Conservation (phyloP, 2,329 filamentous ascomycete genomes). For the Neurospora crassa region DNA sequence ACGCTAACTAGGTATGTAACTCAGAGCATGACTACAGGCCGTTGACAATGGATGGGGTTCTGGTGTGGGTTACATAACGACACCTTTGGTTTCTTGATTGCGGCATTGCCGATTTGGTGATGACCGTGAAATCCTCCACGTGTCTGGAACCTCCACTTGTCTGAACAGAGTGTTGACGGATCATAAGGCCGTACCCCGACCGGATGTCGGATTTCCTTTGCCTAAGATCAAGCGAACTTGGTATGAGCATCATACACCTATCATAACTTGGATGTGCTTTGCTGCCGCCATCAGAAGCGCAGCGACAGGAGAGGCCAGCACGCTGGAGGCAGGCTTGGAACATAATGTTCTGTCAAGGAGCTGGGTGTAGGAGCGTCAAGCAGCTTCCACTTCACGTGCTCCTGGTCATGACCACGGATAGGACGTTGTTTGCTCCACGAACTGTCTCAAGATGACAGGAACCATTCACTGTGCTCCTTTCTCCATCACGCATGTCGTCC, state of each 20-base stretch:
- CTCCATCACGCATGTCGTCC: neutral
- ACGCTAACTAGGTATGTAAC: neutral
- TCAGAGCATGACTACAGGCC: neutral
- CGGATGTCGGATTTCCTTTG: neutral
- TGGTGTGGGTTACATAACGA: neutral
- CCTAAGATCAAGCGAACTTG: neutral
- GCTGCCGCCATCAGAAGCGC: neutral
- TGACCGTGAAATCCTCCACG: neutral
- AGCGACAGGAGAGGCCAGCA: too few relatives aligned
- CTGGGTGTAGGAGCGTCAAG: neutral
- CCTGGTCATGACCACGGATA: neutral
- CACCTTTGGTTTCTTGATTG: neutral
- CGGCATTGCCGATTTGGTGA: neutral
- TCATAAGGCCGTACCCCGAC: neutral
- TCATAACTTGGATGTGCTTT: neutral
- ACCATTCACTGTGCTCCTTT: neutral
- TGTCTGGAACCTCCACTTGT: too few relatives aligned
- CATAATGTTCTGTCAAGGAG: neutral
- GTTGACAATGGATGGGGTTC: neutral
- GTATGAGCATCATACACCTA: neutral
- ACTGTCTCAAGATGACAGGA: neutral
- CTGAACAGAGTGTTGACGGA: neutral
- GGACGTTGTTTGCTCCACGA: neutral
- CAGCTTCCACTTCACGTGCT: neutral
- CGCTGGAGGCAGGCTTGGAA: neutral